These are phyloP conservation scores for Drechslerella stenobrocha DNA, from an alignment of 2,329 filamentous ascomycete genomes.

Conservation along the genomic window DNA sequence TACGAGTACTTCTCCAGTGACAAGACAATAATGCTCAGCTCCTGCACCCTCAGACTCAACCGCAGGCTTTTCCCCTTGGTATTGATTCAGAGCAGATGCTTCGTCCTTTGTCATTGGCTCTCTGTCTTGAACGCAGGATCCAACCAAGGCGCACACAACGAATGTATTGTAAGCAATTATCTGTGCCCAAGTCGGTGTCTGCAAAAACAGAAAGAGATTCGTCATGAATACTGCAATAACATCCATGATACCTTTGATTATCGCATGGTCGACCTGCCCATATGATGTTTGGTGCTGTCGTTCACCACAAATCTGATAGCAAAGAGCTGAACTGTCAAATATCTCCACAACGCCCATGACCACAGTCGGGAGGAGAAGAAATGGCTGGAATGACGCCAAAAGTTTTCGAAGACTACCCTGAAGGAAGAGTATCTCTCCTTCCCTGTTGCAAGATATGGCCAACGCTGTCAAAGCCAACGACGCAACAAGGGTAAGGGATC, in stretches of 20 bases:
- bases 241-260: slow-evolving; percentile 19
- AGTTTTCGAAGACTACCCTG: slow-evolving; percentile 19
- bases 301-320: background rate
- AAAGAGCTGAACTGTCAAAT: background rate
- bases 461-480: background rate
- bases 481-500: background rate
- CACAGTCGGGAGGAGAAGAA: slow-evolving; percentile 18
- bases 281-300: slow-evolving; percentile 1
- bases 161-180: slow-evolving; percentile 16
- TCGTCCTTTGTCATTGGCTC: background rate
- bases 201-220: slow-evolving; percentile 20
- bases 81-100: too few relatives aligned
- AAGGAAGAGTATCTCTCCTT: slow-evolving; percentile 11
- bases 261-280: slow-evolving; percentile 8
- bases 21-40: too few relatives aligned
- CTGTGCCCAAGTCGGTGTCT: slow-evolving; percentile 43
- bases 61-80: too few relatives aligned
- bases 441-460: background rate
- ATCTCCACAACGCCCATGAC: slow-evolving; percentile 11
- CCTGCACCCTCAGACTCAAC: too few relatives aligned
- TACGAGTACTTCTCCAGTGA: background rate
- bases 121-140: background rate
- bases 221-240: slow-evolving; percentile 7
- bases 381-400: background rate
- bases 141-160: background rate